Percentiles rank a stretch among this genome's conserved stretches.
phyloP scores from a whole-genome alignment of 1,139 yeast species.

The Scheffersomyces cryptocercus region DNA sequence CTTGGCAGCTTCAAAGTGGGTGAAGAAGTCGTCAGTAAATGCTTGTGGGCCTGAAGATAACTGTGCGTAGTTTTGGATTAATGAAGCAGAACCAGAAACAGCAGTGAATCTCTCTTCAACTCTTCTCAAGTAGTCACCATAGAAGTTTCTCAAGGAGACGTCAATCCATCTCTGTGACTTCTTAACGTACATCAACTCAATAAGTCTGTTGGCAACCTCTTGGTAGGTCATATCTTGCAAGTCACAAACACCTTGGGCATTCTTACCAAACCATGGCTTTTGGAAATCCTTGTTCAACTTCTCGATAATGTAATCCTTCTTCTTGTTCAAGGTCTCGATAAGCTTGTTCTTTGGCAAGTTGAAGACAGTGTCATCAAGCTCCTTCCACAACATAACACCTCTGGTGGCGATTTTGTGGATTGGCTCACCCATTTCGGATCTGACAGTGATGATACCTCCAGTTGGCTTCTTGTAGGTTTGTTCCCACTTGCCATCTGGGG shows the following conservation, averaged over 20 bases:
- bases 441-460: conserved; percentile 94
- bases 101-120: conserved; percentile 93
- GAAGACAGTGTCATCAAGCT: conserved; percentile 91
- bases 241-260: conserved; percentile 80
- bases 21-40: conserved; percentile 60
- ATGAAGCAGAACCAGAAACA: conserved; percentile 52
- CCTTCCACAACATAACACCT: conserved; percentile 96
- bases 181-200: conserved; percentile 85
- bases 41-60: conserved; percentile 63
- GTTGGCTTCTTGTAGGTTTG: conserved; percentile 90
- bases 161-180: conserved; percentile 89
- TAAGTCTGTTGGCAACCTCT: conserved; percentile 84
- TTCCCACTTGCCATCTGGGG: conserved; percentile 87
- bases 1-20: conserved; percentile 70
- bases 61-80: conserved; percentile 71
- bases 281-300: conserved; percentile 92
- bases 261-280: conserved; percentile 94
- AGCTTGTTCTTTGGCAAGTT: conserved; percentile 87
- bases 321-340: conserved; percentile 74
- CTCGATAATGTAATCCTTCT: conserved; percentile 82
- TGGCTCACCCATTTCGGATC: conserved; percentile 99
- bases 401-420: conserved; percentile 98
- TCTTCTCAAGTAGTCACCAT: conserved; percentile 86
- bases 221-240: conserved; percentile 93
- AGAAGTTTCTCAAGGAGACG: conserved; percentile 77